Conservation (phyloP, 768 basidiomycete genomes). For the Leucosporidium scottii region DNA sequence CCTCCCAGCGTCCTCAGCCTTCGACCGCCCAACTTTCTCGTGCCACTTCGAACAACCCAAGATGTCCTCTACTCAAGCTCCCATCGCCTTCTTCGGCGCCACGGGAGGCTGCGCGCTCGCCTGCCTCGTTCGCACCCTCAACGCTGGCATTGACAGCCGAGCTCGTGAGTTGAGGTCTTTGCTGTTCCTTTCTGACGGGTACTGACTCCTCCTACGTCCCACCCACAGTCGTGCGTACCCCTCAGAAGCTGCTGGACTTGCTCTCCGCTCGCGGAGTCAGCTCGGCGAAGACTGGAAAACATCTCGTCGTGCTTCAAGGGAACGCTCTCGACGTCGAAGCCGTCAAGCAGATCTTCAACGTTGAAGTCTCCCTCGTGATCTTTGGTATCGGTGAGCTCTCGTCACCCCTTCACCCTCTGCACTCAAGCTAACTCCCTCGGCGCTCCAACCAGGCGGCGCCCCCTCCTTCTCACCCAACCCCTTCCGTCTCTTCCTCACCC, state of each 20-base stretch:
- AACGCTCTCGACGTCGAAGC: background rate
- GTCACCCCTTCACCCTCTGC: background rate
- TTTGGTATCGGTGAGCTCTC: background rate
- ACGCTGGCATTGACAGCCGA: background rate
- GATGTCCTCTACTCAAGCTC: background rate
- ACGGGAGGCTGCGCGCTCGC: background rate
- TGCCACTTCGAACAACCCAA: background rate
- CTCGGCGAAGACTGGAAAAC: background rate
- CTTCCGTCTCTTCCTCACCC: background rate
- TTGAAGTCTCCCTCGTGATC: background rate
- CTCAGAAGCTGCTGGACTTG: background rate
- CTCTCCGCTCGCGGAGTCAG: background rate
- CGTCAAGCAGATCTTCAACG: background rate
- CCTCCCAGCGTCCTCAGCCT: background rate
- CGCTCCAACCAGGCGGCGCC: background rate
- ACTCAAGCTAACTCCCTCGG: background rate
- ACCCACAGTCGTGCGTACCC: background rate
- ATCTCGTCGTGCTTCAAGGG: background rate
- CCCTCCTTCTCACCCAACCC: background rate
- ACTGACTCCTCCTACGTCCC: background rate
- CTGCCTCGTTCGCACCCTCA: slow-evolving; percentile 4
- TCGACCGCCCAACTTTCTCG: background rate
- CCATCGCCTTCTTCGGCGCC: slow-evolving; percentile 7
- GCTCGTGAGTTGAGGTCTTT: background rate
- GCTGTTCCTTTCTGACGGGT: background rate